Evolutionary conservation across 2,329 filamentous ascomycete genomes (phyloP), one percentile per base, ranked within the genome.

Genomic region (Pseudohalonectria lignicola): DNA sequence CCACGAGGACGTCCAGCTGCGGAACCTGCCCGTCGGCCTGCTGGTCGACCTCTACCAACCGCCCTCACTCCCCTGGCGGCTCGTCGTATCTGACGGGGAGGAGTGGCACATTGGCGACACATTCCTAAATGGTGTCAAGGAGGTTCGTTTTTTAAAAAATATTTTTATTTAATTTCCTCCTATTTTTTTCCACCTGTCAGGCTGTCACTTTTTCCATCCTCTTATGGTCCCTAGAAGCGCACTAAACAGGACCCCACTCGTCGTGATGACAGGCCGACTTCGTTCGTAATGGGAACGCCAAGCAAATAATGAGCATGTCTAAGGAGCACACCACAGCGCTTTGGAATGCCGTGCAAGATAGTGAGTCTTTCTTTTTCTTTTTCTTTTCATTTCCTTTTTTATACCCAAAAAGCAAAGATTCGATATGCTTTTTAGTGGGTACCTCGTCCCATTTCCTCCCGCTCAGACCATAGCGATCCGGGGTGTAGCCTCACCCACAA

Each of bases 241-340:
- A 16, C 15, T 13, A n/a, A 34, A n/a, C 23, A 7, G 7, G 23
- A 26, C 23, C 23, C 7, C 12, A 12, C 21, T 16, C 11, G 6
- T 9, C 16, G 3, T 25, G 2, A 11, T 20, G 35, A 36, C 40
- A 76, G 69, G 87, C 88, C 21, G 87, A 94, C 59, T 94, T 87
- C 48, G 67, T 94, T 36, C 76, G 88, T 37, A 90, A 92, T 48
- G 86, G 87, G 32, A 92, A 83, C 39, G 86, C 86, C 13, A 87
- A 90, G 55, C 81, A 83, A 43, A 88, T 94, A 52, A 94, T 94
- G 86, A 81, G 79, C 39, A 66, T 95, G 51, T 86, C 82, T 43
- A 88, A 87, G 55, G 78, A 84, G 33, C 79, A 94, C 55, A 92
- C 85, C 12, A 85, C 79, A 7, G 74, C 81, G 23, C 67, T 95